A percentile compares a stretch with the other conserved stretches of the same genome.
phyloP scores from a whole-genome alignment of 805 yeast genomes.

The Saccharomycopsis guyanensis region DNA sequence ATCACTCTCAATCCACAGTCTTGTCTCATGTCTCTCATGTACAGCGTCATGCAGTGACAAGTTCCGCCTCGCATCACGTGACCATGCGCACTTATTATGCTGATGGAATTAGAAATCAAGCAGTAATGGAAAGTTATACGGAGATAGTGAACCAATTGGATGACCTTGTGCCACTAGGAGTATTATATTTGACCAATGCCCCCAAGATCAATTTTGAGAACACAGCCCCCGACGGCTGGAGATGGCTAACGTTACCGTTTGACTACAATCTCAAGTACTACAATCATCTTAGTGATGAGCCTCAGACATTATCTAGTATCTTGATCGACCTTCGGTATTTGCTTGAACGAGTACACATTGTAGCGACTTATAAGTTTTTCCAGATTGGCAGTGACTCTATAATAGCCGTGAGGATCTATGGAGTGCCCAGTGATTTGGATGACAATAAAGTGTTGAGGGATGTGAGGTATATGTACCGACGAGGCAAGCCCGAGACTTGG shows the following conservation, averaged over 20 bases:
- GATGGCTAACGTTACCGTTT: constrained; percentile 46
- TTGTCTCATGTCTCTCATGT: too few relatives aligned
- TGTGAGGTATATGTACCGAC: constrained; percentile 30
- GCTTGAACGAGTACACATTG: constrained; percentile 32
- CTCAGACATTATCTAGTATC: constrained; percentile 23
- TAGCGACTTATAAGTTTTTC: constrained; percentile 37
- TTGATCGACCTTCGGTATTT: constrained; percentile 38
- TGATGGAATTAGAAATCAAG: too few relatives aligned
- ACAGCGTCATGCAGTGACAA: too few relatives aligned
- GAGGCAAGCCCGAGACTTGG: constrained; percentile 30
- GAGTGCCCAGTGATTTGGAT: constrained; percentile 38
- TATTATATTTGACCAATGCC: constrained; percentile 34
- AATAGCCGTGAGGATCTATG: constrained; percentile 37
- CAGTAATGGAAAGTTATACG: not conserved
- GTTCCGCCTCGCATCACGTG: too few relatives aligned
- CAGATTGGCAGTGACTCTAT: constrained; percentile 20
- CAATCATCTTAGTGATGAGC: not conserved
- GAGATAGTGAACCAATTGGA: not conserved
- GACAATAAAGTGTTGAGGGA: constrained; percentile 29
- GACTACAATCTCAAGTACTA: constrained; percentile 9
- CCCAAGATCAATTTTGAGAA: constrained; percentile 36
- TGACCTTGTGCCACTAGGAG: constrained; percentile 36
- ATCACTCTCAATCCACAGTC: too few relatives aligned
- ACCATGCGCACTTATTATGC: too few relatives aligned
- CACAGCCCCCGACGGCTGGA: constrained; percentile 41